Base-by-base conservation (phyloP, 305 asterid genomes). In the Caryopteris hybrid region DNA sequence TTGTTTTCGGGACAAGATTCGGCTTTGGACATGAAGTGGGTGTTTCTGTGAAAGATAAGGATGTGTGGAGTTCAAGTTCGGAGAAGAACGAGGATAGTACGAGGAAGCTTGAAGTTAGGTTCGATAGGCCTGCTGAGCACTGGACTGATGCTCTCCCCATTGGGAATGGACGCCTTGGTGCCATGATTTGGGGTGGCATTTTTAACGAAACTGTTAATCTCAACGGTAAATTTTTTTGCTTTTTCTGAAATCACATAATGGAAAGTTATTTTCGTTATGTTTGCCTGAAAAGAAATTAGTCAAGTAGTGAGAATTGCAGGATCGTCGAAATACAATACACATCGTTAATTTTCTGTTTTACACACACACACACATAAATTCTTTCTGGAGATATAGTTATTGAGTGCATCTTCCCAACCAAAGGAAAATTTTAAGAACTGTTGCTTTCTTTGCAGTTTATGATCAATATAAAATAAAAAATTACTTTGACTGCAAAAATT, bases 91-190 rank as follows among this genome's bases (percentile, higher is more conserved):
- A 13, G 31, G 79, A 38, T 20, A 20, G 61, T 16, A 48, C 55
- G 63, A 81, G 64, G 74, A 74, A 76, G 56, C 89, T 87, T 45
- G 87, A 85, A 82, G 71, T 90, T 27, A 75, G 86, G 72, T 88
- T 86, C 34, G 68, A 76, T 63, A 82, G 54, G 14, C 75, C 95
- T 12, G 93, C 93, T 8, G 60, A 74, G 57, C 80, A 83, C 57
- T 90, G 97, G 97, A 90, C 97, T 27, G 94, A 90, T 79, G 95
- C 97, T 86, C 87, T 86, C 33, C 95, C 97, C 36, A 76, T 88
- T 57, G 97, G 97, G 9, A 88, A 88, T 76, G 91, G 97, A 11
- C 86, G 94, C 48, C 95, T 90, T 63, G 97, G 97, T 18, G 93
- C 90, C 27, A 88, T 90, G 97, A 57, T 90, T 43, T 88, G 97